Evolutionary conservation across 2,329 filamentous ascomycete genomes (phyloP), one percentile per base, ranked within the genome.

Genomic region (Parasarocladium wereldwijsianum): DNA sequence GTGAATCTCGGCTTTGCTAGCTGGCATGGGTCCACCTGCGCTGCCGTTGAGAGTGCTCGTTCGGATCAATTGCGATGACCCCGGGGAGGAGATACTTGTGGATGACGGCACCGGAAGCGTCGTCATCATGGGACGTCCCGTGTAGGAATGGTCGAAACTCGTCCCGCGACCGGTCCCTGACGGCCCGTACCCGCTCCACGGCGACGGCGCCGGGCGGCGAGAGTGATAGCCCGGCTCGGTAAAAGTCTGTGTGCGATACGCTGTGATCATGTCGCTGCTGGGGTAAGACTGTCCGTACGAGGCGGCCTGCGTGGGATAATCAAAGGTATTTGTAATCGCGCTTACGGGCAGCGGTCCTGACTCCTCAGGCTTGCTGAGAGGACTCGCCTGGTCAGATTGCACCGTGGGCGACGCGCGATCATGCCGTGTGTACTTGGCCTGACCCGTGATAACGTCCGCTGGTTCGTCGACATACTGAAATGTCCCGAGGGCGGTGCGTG

Each of bases 1-100:
- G 45, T 90, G 84, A 17, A 96, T 61, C 12, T 78, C 62, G 0
- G 86, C 90, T 57, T 93, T 94, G 4, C 76, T 70, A 46, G 93
- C 86, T 1, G 79, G 78, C 42, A 85, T 83, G 54, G 85, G 82
- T 2, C 64, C 60, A 4, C 57, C 52, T 25, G 52, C 45, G 26
- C 48, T 41, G 20, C 50, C 36, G 34, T 43, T 45, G 9, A 52
- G 54, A 33, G 51, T 50, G 49, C 66, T 73, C 4, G 68, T 73
- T 20, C 68, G 58, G 14, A 70, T 58, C 3, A 73, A 58, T 38
- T 61, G 56, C n/a, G n/a, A n/a, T n/a, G n/a, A n/a, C n/a, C n/a
- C n/a, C 2, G 68, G 66, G 4, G 55, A 41, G 5, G 44, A 45
- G 30, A 28, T 45, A 6, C 35, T 46, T 15, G 48, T 49, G 1